Percentiles rank a stretch among this genome's conserved stretches.
Conservation (phyloP, 129 eudicot genomes). For the Helichrysum umbraculigerum region DNA sequence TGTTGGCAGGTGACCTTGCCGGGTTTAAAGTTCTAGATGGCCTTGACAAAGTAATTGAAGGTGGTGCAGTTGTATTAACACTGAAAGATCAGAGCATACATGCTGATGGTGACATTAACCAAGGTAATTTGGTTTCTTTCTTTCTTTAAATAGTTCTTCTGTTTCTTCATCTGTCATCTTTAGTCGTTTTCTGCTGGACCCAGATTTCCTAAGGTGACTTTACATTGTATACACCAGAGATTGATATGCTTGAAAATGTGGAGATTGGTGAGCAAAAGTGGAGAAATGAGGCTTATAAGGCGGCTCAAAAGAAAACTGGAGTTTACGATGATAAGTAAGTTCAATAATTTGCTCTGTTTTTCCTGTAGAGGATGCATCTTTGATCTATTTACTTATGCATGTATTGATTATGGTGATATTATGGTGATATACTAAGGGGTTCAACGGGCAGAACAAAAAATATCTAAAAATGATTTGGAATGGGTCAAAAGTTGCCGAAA, state of each 20-base stretch:
- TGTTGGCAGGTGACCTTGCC: conserved; percentile 62
- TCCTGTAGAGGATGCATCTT: neutral
- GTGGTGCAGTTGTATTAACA: conserved; percentile 98
- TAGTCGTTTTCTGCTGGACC: conserved; percentile 54
- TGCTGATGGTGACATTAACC: conserved; percentile 82
- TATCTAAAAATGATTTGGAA: neutral
- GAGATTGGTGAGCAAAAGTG: conserved; percentile 97
- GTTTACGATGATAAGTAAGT: conserved; percentile 88
- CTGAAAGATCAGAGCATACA: conserved; percentile 97
- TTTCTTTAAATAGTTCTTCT: neutral
- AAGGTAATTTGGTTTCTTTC: conserved; percentile 49
- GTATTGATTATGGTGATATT: neutral
- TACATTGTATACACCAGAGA: conserved; percentile 70
- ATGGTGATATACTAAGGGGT: neutral
- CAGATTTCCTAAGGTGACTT: conserved; percentile 60
- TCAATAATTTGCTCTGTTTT: neutral
- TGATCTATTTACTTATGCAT: conserved; percentile 4
- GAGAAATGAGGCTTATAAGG: conserved; percentile 89
- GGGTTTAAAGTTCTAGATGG: conserved; percentile 97
- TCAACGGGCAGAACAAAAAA: neutral
- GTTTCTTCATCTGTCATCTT: conserved; percentile 27
- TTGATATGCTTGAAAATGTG: conserved; percentile 98
- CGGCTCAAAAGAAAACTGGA: conserved; percentile 77
- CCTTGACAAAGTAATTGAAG: conserved; percentile 93
- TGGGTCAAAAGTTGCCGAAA: conserved; percentile 8